Percentiles rank a stretch among this genome's conserved stretches.
Evolutionary conservation across 148 eudicot species (phyloP).

Genomic region (Camellia lanceoleosa): DNA sequence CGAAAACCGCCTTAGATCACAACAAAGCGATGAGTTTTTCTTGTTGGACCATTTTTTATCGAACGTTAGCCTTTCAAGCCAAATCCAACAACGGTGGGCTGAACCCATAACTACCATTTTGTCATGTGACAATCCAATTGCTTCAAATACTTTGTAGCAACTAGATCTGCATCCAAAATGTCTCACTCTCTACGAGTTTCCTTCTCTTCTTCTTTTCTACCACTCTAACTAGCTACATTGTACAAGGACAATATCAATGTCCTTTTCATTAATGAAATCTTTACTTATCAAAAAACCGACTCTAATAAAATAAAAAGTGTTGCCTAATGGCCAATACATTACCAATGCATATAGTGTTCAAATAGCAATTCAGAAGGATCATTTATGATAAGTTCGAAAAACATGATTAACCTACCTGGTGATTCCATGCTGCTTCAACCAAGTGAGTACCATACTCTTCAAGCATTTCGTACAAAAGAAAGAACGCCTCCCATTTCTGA

Average conservation of each 20-base stretch:
- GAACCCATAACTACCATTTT: too few species aligned
- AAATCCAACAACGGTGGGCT: too few species aligned
- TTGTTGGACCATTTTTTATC: too few species aligned
- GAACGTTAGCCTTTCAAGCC: too few species aligned
- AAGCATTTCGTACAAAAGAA: slow-evolving; percentile 96
- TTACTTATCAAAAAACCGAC: not conserved
- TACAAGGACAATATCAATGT: too few species aligned
- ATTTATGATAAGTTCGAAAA: not conserved
- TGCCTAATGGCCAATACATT: not conserved
- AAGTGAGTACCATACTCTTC: slow-evolving; percentile 99
- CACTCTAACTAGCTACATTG: too few species aligned
- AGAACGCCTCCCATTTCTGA: slow-evolving; percentile 85
- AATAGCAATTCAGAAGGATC: not conserved
- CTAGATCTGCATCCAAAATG: too few species aligned
- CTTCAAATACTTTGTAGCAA: too few species aligned
- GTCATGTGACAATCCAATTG: too few species aligned
- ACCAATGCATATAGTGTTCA: not conserved
- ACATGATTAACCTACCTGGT: slow-evolving; percentile 57
- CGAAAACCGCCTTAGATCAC: too few species aligned
- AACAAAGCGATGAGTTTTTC: too few species aligned
- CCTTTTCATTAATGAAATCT: not conserved
- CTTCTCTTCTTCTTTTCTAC: not conserved
- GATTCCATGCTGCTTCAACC: slow-evolving; percentile 99
- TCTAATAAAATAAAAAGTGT: not conserved
- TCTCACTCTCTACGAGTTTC: not conserved